phyloP scores from a whole-genome alignment of 2,329 filamentous ascomycete genomes.

The Pestalotiopsis sp. region DNA sequence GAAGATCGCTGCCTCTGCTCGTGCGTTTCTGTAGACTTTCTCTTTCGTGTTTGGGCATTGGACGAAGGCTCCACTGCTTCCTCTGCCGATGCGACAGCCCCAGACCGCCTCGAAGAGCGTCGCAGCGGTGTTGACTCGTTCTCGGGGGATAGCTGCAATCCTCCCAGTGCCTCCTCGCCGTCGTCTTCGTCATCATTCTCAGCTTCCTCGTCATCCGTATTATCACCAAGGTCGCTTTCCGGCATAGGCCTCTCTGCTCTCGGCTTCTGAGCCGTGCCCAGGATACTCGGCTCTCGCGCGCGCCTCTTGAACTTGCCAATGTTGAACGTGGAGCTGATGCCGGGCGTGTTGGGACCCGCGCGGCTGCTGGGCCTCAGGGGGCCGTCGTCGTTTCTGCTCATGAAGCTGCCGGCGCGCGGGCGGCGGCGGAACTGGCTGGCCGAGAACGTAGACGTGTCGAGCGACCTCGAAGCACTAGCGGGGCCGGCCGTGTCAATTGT shows the following conservation, averaged over 20 bases:
- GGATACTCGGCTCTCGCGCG: conserved; percentile 62
- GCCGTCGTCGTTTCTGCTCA: conserved; percentile 31
- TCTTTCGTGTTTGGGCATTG: conserved; percentile 49
- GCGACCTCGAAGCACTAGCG: conserved; percentile 31
- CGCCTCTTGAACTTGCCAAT: conserved; percentile 61
- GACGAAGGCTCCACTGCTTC: conserved; percentile 30
- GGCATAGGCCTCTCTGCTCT: conserved; percentile 31
- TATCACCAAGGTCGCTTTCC: conserved; percentile 31
- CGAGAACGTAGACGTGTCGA: conserved; percentile 33
- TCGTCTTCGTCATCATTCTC: conserved; percentile 46
- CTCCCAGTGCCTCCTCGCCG: conserved; percentile 32
- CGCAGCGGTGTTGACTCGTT: conserved; percentile 70
- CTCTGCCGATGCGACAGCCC: conserved; percentile 20
- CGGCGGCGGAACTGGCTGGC: conserved; percentile 32
- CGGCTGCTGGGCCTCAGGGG: conserved; percentile 35
- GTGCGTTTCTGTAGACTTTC: conserved; percentile 55
- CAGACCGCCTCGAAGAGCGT: conserved; percentile 42
- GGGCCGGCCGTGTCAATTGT: conserved; percentile 30
- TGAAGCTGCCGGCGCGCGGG: conserved; percentile 35
- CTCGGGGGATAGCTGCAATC: conserved; percentile 61
- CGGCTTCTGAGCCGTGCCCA: conserved; percentile 53
- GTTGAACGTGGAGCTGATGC: conserved; percentile 43
- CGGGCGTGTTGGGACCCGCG: conserved; percentile 33
- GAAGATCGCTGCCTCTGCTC: conserved; percentile 37
- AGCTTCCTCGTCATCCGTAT: conserved; percentile 44